phyloP scores from a whole-genome alignment of 106 monocot genomes.

The Apostasia ramifera region DNA sequence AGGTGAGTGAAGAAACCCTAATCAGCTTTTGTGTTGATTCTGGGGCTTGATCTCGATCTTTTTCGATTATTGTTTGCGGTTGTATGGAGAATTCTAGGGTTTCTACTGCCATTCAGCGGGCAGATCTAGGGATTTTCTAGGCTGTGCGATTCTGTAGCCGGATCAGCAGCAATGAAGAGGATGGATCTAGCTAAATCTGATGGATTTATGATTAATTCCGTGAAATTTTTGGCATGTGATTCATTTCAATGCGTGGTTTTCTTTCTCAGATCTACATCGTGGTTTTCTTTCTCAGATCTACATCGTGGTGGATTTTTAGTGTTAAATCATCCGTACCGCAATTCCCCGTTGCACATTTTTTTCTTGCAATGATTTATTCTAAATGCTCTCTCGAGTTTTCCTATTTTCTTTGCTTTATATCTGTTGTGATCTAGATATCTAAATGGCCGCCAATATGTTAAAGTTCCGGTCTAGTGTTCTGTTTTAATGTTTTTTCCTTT shows the following conservation, averaged over 20 bases:
- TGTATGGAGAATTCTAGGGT: not conserved
- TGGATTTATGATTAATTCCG: not conserved
- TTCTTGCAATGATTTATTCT: too few species aligned
- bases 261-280: not conserved
- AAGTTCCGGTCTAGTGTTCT: too few species aligned
- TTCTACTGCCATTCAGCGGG: not conserved
- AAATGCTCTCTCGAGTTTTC: too few species aligned
- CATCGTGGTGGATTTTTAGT: not conserved
- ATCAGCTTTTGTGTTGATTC: not conserved
- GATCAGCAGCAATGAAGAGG: not conserved
- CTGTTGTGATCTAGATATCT: too few species aligned
- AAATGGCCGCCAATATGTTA: too few species aligned
- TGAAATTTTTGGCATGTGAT: not conserved
- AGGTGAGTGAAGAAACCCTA: not conserved
- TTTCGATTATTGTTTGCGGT: not conserved
- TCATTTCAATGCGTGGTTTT: not conserved
- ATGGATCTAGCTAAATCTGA: not conserved
- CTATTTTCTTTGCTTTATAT: too few species aligned
- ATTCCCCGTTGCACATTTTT: too few species aligned
- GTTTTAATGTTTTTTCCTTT: not conserved
- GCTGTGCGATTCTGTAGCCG: not conserved
- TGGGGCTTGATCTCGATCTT: too few species aligned
- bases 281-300: not conserved
- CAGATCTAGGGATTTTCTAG: not conserved
- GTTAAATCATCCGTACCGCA: not conserved